These are phyloP conservation scores for Nemania diffusa DNA, from an alignment of 2,329 filamentous ascomycete genomes.

Conservation along the genomic window DNA sequence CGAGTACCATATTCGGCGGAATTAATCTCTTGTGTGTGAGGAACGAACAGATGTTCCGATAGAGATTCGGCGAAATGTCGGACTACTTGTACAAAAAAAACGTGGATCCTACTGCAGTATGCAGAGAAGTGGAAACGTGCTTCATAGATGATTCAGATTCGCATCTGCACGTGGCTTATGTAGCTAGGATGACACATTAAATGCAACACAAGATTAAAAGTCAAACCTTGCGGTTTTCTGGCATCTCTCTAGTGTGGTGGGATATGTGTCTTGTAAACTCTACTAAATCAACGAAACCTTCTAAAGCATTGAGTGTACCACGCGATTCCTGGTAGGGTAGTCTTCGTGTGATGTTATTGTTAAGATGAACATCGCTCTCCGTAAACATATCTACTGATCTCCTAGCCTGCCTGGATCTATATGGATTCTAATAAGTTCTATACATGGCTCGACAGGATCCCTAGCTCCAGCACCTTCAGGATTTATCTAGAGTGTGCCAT, in stretches of 20 bases:
- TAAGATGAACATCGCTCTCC: no score
- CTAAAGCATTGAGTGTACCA: no score
- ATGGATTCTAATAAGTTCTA: no score
- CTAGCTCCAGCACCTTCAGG: no score
- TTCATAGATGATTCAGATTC: slow-evolving; percentile 9
- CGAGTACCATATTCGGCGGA: background rate
- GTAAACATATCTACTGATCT: no score
- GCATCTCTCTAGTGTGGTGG: background rate
- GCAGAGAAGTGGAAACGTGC: background rate
- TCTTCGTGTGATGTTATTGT: no score
- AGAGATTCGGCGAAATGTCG: slow-evolving; percentile 1
- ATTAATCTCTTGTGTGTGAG: background rate
- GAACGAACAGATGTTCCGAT: background rate
- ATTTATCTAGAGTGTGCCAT: no score
- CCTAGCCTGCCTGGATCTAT: no score
- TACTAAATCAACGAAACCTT: no score
- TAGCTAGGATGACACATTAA: slow-evolving; percentile 4
- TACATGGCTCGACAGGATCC: no score
- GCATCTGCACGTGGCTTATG: slow-evolving; percentile 12
- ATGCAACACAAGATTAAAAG: background rate
- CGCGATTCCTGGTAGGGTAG: no score
- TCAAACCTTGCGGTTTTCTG: background rate
- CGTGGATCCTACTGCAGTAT: background rate
- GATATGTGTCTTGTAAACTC: background rate
- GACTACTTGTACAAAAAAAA: background rate